A percentile compares a stretch with the other conserved stretches of the same genome.
Evolutionary conservation across 129 eudicot species (phyloP).

Genomic region (Logfia minima): DNA sequence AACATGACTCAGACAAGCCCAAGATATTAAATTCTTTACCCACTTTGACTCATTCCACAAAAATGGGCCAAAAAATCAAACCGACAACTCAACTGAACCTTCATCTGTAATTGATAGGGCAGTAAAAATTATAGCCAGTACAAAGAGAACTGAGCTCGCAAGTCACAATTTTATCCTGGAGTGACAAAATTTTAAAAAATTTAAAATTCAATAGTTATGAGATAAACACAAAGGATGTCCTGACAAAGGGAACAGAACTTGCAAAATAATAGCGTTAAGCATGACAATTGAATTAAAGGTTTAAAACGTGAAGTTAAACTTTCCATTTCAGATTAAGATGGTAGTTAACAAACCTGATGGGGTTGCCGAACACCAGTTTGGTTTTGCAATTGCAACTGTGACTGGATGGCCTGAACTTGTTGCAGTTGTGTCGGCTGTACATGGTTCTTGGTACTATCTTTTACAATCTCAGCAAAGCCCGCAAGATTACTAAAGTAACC

Average conservation of each 20-base stretch:
- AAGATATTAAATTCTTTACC: not conserved
- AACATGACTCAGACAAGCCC: not conserved
- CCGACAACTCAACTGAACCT: not conserved
- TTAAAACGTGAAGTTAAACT: not conserved
- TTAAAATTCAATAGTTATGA: not conserved
- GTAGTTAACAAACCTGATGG: conserved; percentile 59
- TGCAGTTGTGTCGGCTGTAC: conserved; percentile 58
- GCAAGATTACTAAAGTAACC: conserved; percentile 60
- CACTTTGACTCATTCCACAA: not conserved
- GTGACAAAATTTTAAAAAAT: not conserved
- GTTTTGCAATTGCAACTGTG: conserved; percentile 60
- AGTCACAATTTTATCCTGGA: too few species aligned
- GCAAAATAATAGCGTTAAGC: not conserved
- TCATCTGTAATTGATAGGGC: not conserved
- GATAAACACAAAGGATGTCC: not conserved
- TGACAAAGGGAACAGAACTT: not conserved
- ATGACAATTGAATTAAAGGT: not conserved
- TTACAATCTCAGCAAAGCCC: conserved; percentile 68
- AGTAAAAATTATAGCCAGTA: too few species aligned
- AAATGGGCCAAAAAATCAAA: not conserved
- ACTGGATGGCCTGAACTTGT: conserved; percentile 66
- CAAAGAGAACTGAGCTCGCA: too few species aligned
- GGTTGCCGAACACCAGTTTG: conserved; percentile 62
- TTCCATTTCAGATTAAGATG: not conserved
- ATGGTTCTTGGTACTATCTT: conserved; percentile 64